A percentile compares a stretch with the other conserved stretches of the same genome.
phyloP scores from a whole-genome alignment of 2,329 filamentous ascomycete species.

The Aspergillus uvarum region DNA sequence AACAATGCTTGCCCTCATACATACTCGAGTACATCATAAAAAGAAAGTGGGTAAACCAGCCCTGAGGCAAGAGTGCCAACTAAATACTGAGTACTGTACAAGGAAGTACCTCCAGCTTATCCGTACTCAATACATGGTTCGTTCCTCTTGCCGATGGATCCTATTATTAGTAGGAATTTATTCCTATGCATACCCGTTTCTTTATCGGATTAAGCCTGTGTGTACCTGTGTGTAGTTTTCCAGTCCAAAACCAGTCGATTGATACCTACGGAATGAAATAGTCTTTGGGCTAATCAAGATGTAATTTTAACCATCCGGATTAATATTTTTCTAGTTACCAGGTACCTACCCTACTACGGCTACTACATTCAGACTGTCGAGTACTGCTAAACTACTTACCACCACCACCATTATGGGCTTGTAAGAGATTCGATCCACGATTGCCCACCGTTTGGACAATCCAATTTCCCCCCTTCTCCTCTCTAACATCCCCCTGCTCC shows the following conservation, averaged over 20 bases:
- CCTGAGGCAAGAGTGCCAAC: background rate
- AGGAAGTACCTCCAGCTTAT: no score
- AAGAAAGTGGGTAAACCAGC: background rate
- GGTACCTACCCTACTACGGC: background rate
- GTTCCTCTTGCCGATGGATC: background rate
- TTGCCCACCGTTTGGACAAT: slow-evolving; percentile 9
- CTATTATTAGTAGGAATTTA: background rate
- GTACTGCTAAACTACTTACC: background rate
- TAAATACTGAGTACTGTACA: background rate
- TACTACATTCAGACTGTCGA: background rate
- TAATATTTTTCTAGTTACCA: background rate
- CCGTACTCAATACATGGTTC: no score
- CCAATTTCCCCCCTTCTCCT: background rate
- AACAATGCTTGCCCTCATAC: background rate
- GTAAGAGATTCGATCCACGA: slow-evolving; percentile 25
- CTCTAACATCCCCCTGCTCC: slow-evolving; percentile 17
- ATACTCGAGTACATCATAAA: background rate
- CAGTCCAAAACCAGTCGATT: background rate
- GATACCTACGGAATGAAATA: background rate
- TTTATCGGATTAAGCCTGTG: background rate
- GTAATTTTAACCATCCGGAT: background rate
- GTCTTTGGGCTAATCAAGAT: background rate
- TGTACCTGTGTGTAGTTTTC: background rate
- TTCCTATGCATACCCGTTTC: background rate
- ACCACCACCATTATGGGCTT: slow-evolving; percentile 8